Conservation (phyloP, 306 rosid genomes). For the Cucumis sativus region Cucumber_9930_V3 NC_026661.2:20386501-20387000, state of each 20-base stretch:
- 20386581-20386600: no score
- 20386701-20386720: not conserved
- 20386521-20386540: not conserved
- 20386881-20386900: not conserved
- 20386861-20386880: not conserved
- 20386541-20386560: no score
- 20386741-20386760: not conserved
- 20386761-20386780: no score
- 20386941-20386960: not conserved
- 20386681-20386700: not conserved
- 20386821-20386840: not conserved
- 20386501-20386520: no score
- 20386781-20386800: no score
- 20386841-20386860: not conserved
- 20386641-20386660: not conserved
- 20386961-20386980: not conserved
- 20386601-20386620: no score
- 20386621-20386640: not conserved
- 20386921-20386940: not conserved
- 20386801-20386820: slow-evolving; percentile 9
- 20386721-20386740: not conserved
- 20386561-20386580: no score
- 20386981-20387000: no score
- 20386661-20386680: not conserved
- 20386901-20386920: not conserved